Evolutionary conservation across 176 grass and related monocot species (phyloP).

Genomic region (Tillandsia fasciculata): DNA sequence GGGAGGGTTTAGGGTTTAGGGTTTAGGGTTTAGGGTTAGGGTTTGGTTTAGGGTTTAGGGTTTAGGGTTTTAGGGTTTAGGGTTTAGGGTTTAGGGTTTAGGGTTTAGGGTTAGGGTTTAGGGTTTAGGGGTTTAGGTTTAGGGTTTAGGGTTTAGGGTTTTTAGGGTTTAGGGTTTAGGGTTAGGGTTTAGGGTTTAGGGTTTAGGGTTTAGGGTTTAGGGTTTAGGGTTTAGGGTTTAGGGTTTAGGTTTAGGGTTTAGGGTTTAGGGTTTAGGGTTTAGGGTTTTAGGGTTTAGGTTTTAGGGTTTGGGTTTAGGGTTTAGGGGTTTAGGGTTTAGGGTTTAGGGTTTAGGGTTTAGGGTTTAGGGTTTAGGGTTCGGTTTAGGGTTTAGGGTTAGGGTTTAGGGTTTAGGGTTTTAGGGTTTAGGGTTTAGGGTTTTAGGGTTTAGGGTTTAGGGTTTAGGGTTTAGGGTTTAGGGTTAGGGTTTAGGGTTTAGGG

Average conservation of each 20-base stretch:
- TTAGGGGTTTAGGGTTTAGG: too few species aligned
- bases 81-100: slow-evolving; percentile 3
- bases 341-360: too few species aligned
- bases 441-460: too few species aligned
- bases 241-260: slow-evolving; percentile 12
- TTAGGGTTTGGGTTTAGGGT: background rate
- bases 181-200: slow-evolving; percentile 24
- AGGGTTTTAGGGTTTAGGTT: slow-evolving; percentile 22
- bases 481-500: too few species aligned
- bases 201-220: slow-evolving; percentile 30
- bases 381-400: too few species aligned
- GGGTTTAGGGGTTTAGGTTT: slow-evolving; percentile 14
- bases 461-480: too few species aligned
- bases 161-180: slow-evolving; percentile 5
- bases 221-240: slow-evolving; percentile 27
- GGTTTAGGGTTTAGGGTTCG: too few species aligned
- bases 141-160: slow-evolving; percentile 20
- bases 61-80: background rate
- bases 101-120: slow-evolving; percentile 8
- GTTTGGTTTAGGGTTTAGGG: too few species aligned
- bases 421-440: too few species aligned
- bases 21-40: too few species aligned
- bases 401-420: too few species aligned
- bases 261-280: slow-evolving; percentile 28
- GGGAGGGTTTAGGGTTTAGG: too few species aligned